Evolutionary conservation across 176 grass and related monocot genomes (phyloP), one percentile per base, ranked within the genome.

Genomic region (Avena atlantica): DNA sequence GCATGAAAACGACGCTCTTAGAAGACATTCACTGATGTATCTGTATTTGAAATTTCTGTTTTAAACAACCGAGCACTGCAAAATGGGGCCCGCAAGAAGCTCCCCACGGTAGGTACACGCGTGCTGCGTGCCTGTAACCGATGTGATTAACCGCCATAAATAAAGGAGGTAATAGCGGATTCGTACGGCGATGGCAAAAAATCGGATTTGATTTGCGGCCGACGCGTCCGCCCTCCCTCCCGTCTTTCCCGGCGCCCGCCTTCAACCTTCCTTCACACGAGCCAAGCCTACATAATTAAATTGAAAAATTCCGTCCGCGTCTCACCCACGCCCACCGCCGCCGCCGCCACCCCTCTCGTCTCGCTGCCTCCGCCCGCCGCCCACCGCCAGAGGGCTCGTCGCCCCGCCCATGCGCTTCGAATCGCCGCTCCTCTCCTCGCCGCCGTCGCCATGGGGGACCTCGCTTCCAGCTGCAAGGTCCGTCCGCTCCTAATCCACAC

Each of bases 391-490:
- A 49, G 70, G 42, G 70, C 42, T 6, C 19, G 36, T 44, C 23
- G 62, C 12, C 62, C 63, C 27, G 25, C 27, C 64, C 24, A 67
- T 67, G 64, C 64, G 24, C 64, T 16, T 2, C 13, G 12, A 31
- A 1, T 67, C 64, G 25, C 64, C 64, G 64, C 64, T 31, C 64
- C 25, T 34, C 69, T n/a, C 69, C 37, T 13, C 70, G 4, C 11
- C 37, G 37, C 4, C 45, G n/a, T 2, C n/a, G 47, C 14, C 73
- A 76, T 76, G 73, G 73, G 47, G 47, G 73, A 76, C 73, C 73
- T 52, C 13, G 48, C 73, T 7, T 76, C 73, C 73, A 17, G 23
- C 48, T 76, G 73, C 73, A 76, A 76, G 70, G 70, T 73, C 70
- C 8, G 36, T 70, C 68, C 20, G 40, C 20, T 6, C 47, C 71